phyloP scores from a whole-genome alignment of 306 rosid species.

The Dalbergia cochinchinensis region DNA sequence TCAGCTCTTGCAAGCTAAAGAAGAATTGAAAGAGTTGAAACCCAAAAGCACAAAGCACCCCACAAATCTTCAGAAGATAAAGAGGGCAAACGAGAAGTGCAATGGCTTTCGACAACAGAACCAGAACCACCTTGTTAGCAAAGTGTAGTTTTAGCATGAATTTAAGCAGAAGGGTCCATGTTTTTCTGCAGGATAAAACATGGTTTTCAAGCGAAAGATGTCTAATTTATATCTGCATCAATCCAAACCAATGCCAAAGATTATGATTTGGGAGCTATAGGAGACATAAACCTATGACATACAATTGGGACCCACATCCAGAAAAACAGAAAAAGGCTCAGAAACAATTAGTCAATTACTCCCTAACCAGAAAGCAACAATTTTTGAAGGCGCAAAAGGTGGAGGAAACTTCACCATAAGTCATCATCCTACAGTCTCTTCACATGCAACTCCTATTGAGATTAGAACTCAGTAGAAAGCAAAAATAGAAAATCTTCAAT shows the following conservation, averaged over 20 bases:
- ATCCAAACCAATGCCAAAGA: constrained; percentile 43
- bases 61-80: constrained; percentile 38
- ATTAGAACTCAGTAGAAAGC: not conserved
- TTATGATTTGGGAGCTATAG: constrained; percentile 54
- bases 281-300: constrained; percentile 47
- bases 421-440: constrained; percentile 26
- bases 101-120: constrained; percentile 40
- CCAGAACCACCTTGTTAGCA: constrained; percentile 48
- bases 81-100: constrained; percentile 37
- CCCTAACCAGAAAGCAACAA: constrained; percentile 51
- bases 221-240: constrained; percentile 44
- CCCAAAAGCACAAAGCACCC: constrained; percentile 52
- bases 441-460: constrained; percentile 42
- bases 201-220: constrained; percentile 50
- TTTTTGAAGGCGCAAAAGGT: constrained; percentile 40
- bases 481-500: not conserved
- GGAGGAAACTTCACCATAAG: constrained; percentile 46
- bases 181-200: constrained; percentile 46
- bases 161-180: constrained; percentile 40
- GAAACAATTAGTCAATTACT: constrained; percentile 37
- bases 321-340: constrained; percentile 29
- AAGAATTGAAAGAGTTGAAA: constrained; percentile 18
- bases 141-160: constrained; percentile 27
- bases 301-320: constrained; percentile 52
- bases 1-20: constrained; percentile 38